phyloP scores from a whole-genome alignment of 192 early-diverging fungal genomes.

The Chytriomyces sp. region DNA sequence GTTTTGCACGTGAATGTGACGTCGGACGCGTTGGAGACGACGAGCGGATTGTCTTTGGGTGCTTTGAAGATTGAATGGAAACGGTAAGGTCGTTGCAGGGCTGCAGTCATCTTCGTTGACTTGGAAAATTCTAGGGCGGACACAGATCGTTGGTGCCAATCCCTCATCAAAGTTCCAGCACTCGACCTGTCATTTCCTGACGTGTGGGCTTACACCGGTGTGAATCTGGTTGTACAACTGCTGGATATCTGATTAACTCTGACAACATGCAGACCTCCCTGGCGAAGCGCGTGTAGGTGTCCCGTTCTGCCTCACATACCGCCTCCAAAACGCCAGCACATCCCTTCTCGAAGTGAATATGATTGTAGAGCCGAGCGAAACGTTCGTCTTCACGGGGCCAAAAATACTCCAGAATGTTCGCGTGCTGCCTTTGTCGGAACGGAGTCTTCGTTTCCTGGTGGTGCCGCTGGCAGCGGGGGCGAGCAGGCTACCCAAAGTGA shows the following conservation, averaged over 20 bases:
- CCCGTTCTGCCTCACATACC: constrained; percentile 65
- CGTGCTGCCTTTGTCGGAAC: constrained; percentile 59
- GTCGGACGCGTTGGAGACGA: not conserved
- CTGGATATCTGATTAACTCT: too few relatives aligned
- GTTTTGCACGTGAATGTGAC: constrained; percentile 2
- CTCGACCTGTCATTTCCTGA: constrained; percentile 7
- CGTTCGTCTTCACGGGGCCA: constrained; percentile 75
- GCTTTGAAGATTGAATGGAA: constrained; percentile 6
- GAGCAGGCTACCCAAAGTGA: constrained; percentile 54
- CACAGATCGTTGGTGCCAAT: not conserved
- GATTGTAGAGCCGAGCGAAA: constrained; percentile 66
- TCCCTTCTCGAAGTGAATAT: constrained; percentile 56
- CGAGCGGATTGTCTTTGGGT: not conserved
- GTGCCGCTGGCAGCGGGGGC: constrained; percentile 65
- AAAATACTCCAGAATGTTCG: constrained; percentile 39
- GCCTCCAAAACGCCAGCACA: constrained; percentile 62
- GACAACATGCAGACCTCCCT: constrained; percentile 57
- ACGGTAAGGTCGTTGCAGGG: not conserved
- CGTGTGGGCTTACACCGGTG: constrained; percentile 33
- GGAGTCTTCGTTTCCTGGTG: constrained; percentile 57
- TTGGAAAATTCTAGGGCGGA: not conserved
- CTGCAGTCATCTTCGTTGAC: too few relatives aligned
- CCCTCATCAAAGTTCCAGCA: constrained; percentile 22
- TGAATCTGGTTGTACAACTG: not conserved
- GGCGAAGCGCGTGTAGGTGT: constrained; percentile 50